These are phyloP conservation scores for Meyerozyma carpophila DNA, from an alignment of 1,139 yeast genomes.

Conservation along the genomic window DNA sequence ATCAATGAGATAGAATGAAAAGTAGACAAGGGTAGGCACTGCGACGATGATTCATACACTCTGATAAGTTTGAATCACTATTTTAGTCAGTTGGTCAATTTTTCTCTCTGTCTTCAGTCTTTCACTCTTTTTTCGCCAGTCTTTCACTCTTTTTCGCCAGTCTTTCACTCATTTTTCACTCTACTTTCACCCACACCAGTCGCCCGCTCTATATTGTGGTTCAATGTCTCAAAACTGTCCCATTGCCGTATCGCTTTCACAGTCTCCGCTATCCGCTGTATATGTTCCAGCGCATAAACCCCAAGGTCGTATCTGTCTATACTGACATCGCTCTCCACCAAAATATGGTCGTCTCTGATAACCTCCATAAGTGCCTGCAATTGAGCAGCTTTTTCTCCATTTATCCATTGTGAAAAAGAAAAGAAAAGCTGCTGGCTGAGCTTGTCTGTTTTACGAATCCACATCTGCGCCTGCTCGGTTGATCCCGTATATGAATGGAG, in stretches of 20 bases:
- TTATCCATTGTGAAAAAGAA: conserved; percentile 62
- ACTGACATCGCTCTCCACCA: conserved; percentile 35
- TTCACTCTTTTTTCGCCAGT: too few species aligned
- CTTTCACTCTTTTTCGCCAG: too few species aligned
- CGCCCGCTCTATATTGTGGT: background rate
- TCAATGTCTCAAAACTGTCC: background rate
- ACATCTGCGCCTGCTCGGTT: conserved; percentile 52
- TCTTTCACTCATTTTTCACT: too few species aligned
- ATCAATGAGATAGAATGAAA: background rate
- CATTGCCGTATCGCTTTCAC: background rate
- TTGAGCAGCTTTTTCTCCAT: conserved; percentile 27
- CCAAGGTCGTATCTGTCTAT: conserved; percentile 16
- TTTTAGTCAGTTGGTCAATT: too few species aligned
- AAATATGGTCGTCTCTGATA: conserved; percentile 20
- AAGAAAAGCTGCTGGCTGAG: conserved; percentile 28
- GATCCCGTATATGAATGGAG: conserved; percentile 90
- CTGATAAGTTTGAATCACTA: too few species aligned
- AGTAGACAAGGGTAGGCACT: background rate
- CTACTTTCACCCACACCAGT: too few species aligned
- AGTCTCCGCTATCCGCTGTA: background rate
- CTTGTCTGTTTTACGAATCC: conserved; percentile 36
- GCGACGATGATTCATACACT: background rate
- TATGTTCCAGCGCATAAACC: background rate
- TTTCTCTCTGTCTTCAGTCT: too few species aligned
- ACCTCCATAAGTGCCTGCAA: conserved; percentile 20